Base-by-base conservation (phyloP, 352 stramenopile species). In the Pseudoperonospora humuli region DNA sequence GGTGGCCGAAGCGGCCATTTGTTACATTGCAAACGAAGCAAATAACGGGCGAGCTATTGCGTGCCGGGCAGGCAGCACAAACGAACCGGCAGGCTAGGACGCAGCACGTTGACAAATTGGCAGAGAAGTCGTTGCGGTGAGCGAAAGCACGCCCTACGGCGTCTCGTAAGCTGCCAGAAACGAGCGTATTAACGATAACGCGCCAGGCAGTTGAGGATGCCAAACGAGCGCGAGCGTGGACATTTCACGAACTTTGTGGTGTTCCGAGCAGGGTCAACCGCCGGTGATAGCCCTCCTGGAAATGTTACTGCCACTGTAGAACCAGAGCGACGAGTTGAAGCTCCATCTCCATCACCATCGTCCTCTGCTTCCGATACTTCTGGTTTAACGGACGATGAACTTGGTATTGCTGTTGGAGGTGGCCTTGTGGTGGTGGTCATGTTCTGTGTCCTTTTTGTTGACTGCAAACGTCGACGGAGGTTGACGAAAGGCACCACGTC, bases 61-160 rank as follows among this genome's bases (percentile, higher is more conserved):
- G 11, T 41, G 10, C 23, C 9, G 5, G 26, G 50, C 45, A 2
- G 39, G 47, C 46, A 49, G 39, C 44, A 60, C 45, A 46, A 50
- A 57, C 45, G 31, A 58, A 51, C 42, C 36, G 13, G 26, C 31
- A 51, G 43, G 39, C 41, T 57, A 49, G 48, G 55, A 52, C 49
- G 13, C 40, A 50, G 31, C 9, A 34, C 41, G 40, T 45, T 54
- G 43, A 44, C 50, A 24, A 49, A 33, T 46, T 50, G 29, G 29
- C 28, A 17, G 31, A 21, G 49, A 5, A 29, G 51, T 50, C 39
- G 48, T 62, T 62, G 47, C 54, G 54, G 54, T 62, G 54, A 27
- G 39, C 45, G 26, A 28, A 40, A 44, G 50, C 36, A 23, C 32
- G 11, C 39, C 28, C 37, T 25, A 14, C 43, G 25, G 25, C 44